A percentile compares a stretch with the other conserved stretches of the same genome.
phyloP scores from a whole-genome alignment of 805 yeast genomes.

The Barnettozyma pratensis region DNA sequence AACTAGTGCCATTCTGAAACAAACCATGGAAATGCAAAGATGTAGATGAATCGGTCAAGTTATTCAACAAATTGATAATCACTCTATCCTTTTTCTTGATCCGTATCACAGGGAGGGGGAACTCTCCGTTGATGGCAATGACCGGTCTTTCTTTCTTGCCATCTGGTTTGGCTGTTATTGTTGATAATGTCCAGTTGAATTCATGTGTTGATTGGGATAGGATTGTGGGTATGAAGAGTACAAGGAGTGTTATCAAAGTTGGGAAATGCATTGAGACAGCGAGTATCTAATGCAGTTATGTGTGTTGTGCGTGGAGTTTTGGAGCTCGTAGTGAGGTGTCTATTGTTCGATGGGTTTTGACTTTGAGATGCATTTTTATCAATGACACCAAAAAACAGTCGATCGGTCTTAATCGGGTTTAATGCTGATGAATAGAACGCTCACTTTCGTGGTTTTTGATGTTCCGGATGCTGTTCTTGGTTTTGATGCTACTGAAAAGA shows the following conservation, averaged over 20 bases:
- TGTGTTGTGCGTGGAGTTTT: no score
- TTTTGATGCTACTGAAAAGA: neutral
- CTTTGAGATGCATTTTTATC: no score
- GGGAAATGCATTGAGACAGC: no score
- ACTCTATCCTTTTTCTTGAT: conserved; percentile 80
- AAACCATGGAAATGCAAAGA: conserved; percentile 92
- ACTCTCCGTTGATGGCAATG: conserved; percentile 40
- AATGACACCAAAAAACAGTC: no score
- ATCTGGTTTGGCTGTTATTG: conserved; percentile 44
- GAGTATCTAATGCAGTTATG: no score
- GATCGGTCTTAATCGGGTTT: no score
- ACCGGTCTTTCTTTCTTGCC: conserved; percentile 36
- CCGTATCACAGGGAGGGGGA: conserved; percentile 85
- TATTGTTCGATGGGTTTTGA: no score
- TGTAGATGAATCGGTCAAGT: conserved; percentile 54
- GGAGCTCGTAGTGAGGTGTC: no score
- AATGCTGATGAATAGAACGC: no score
- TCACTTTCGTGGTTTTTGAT: neutral
- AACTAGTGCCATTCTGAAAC: conserved; percentile 62
- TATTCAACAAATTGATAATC: conserved; percentile 68
- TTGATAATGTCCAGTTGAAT: conserved; percentile 59
- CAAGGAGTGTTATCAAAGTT: neutral
- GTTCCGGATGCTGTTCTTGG: neutral
- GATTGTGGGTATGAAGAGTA: neutral
- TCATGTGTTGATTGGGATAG: conserved; percentile 39